Base-by-base conservation (phyloP, 345 rosid genomes). In the Carallia pectinifolia region DNA sequence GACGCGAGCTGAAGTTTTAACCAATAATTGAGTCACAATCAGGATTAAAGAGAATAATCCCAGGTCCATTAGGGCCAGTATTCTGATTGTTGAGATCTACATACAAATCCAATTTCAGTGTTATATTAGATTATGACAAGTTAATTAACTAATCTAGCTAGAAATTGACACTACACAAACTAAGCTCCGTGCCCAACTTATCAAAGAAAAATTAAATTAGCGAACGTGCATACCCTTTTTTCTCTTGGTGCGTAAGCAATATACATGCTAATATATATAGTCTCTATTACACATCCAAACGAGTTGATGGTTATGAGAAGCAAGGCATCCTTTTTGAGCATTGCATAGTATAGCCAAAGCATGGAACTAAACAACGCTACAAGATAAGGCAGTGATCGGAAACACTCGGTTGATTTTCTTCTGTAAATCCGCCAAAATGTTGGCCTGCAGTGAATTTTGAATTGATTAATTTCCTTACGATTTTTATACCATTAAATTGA, bases 311-410 rank as follows among this genome's bases (percentile, higher is more conserved):
- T 92, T 79, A 90, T 67, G 59, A 96, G 85, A 56, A 96, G 96
- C 61, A 88, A 65, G 48, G 89, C 90, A 59, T 79, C 67, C 37
- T 62, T 67, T 56, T 96, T 92, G 12, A 85, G 58, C 72, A 81
- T 69, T 27, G 99, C 97, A 73, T 96, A 96, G 74, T 84, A 89
- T 16, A 92, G 84, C 99, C 99, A 96, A 1, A 96, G 82, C 97
- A 87, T 89, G 53, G 90, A 89, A 80, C 98, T 90, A 84, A 90
- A 90, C 44, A 96, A 66, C 50, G 99, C 92, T 23, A 88, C 91
- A 68, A 90, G 79, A 55, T 96, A 96, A 1, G 99, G 99, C 58
- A 96, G 19, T 4, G 93, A 88, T 72, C 87, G 87, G 76, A 90
- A 96, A 6, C 87, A 88, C 66, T 92, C 95, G 0, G 95, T 96